Conservation (phyloP, 495 filamentous ascomycete genomes). For the Annulohypoxylon bovei region DNA sequence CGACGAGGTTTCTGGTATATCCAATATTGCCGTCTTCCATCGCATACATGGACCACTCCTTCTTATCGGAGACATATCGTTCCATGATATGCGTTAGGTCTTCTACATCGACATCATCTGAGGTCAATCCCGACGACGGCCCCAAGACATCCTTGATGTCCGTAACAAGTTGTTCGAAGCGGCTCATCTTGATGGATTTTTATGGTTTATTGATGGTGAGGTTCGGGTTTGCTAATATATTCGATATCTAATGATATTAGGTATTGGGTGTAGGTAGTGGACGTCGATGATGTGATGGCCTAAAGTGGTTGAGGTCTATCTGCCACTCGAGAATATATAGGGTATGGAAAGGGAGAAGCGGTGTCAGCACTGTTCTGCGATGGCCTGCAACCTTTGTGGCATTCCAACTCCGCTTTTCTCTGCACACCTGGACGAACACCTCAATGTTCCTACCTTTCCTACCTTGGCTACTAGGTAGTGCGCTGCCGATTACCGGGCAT, state of each 20-base stretch:
- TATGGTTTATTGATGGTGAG: neutral
- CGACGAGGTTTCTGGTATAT: slow-evolving; percentile 90
- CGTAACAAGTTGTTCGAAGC: slow-evolving; percentile 77
- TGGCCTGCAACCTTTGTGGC: slow-evolving; percentile 15
- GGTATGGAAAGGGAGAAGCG: slow-evolving; percentile 16
- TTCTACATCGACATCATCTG: slow-evolving; percentile 77
- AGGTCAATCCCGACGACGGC: slow-evolving; percentile 80
- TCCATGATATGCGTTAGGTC: slow-evolving; percentile 75
- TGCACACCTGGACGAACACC: slow-evolving; percentile 2
- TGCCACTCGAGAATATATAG: slow-evolving; percentile 10
- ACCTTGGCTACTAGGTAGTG: neutral
- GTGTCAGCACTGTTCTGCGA: slow-evolving; percentile 19
- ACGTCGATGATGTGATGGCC: slow-evolving; percentile 2
- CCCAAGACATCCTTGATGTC: slow-evolving; percentile 77
- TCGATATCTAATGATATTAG: slow-evolving; percentile 3
- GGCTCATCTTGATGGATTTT: slow-evolving; percentile 46
- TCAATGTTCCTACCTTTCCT: slow-evolving; percentile 6
- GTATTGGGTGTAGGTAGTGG: slow-evolving; percentile 9
- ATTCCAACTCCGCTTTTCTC: slow-evolving; percentile 38
- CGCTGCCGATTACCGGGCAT: slow-evolving; percentile 34
- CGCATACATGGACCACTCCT: slow-evolving; percentile 79
- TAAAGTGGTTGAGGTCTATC: slow-evolving; percentile 27
- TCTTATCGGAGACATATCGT: slow-evolving; percentile 69
- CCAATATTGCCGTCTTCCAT: slow-evolving; percentile 68
- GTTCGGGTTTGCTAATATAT: neutral